Evolutionary conservation across 352 stramenopile genomes (phyloP), one percentile per base, ranked within the genome.

Genomic region (Pythium aquatile): DNA sequence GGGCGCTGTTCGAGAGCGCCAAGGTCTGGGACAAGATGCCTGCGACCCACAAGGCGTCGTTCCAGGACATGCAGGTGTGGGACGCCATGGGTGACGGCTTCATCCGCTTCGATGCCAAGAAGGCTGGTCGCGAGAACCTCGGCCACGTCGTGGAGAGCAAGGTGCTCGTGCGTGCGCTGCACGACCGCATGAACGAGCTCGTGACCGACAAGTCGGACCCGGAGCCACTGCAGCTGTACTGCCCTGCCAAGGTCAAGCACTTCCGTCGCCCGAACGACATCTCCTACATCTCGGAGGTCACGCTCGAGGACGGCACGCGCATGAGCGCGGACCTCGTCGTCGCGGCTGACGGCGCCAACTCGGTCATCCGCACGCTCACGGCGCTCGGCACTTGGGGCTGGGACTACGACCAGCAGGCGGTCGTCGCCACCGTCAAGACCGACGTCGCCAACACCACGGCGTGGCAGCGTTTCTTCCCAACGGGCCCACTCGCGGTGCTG

Each of bases 391-490:
- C 87, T 4, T 98, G 87, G 84, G 92, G 90, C 49, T 97, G 89
- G 90, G 84, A 93, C 63, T 98, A 98, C 73, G 90, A 96, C 69
- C 92, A 98, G 65, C 79, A 95, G 55, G 92, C 90, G 0, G 81
- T 97, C 20, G 92, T 98, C n/a, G 85, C 85, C 4, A 97, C 89
- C 11, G 86, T 98, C 62, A 94, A 93, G 78, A 95, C 83, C 3
- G 84, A 90, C 62, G 58, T 72, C n/a, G 67, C 78, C 26, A 90
- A 90, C 66, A 71, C 83, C 55, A 97, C 89, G 39, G 91, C 92
- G 30, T 98, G 87, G 83, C 92, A 98, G 74, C 81, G 85, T 37
- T 98, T 97, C 74, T 95, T 96, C 66, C 88, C 88, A 9, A 90
- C 83, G 9, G 91, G 91, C 3, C 92, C 91, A 13, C 70, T 98